A percentile compares a stretch with the other conserved stretches of the same genome.
phyloP scores from a whole-genome alignment of 345 rosid genomes.

The Chamaenerion angustifolium region DNA sequence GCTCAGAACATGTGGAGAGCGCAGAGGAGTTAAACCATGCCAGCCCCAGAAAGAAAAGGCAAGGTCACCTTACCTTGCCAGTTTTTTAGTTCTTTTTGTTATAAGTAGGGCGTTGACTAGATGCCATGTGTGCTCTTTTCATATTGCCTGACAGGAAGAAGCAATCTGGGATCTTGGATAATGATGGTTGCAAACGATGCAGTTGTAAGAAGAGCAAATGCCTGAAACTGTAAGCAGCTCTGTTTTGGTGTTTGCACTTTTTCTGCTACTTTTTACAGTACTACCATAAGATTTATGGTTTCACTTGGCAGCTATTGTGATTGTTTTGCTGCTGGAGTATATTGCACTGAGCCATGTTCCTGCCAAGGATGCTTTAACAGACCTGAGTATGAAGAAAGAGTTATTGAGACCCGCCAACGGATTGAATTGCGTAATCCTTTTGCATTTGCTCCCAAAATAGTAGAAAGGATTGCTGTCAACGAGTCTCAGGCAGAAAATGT shows the following conservation, averaged over 20 bases:
- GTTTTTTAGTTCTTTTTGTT: background rate
- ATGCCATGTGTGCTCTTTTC: background rate
- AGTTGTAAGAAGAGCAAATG: slow-evolving; percentile 47
- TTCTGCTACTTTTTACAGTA: background rate
- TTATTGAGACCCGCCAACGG: slow-evolving; percentile 36
- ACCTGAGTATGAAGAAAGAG: slow-evolving; percentile 37
- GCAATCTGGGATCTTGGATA: slow-evolving; percentile 12
- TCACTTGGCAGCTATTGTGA: slow-evolving; percentile 44
- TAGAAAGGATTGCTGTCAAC: slow-evolving; percentile 10
- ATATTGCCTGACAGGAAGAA: slow-evolving; percentile 26
- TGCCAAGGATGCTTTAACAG: slow-evolving; percentile 47
- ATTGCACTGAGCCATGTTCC: slow-evolving; percentile 40
- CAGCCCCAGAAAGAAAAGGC: slow-evolving; percentile 37
- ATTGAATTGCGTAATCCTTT: slow-evolving; percentile 51
- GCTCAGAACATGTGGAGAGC: slow-evolving; percentile 18
- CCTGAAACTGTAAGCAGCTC: slow-evolving; percentile 48
- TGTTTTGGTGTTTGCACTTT: background rate
- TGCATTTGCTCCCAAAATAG: slow-evolving; percentile 54
- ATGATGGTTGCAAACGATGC: slow-evolving; percentile 46
- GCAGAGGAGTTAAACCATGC: slow-evolving; percentile 21
- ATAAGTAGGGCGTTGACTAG: slow-evolving; percentile 1
- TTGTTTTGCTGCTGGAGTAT: slow-evolving; percentile 55
- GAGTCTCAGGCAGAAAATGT: slow-evolving; percentile 11
- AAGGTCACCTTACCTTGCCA: slow-evolving; percentile 9
- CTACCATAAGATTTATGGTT: slow-evolving; percentile 1